Evolutionary conservation across 192 early-diverging fungal species (phyloP).

Genomic region (Allomyces macrogynus): DNA sequence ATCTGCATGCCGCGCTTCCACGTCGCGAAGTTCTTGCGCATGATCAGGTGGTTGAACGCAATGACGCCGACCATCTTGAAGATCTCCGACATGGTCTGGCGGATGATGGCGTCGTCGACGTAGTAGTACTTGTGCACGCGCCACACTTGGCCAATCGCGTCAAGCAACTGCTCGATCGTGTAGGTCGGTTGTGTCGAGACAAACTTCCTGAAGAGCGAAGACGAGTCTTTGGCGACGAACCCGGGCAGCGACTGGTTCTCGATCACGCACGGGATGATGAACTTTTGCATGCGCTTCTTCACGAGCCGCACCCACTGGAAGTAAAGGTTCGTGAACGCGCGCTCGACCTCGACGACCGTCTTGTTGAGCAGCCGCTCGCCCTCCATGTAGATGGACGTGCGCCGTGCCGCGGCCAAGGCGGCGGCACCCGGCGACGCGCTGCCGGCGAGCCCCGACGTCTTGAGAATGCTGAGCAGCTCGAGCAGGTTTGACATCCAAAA

Average conservation of each 20-base stretch:
- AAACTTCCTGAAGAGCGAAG: conserved; percentile 76
- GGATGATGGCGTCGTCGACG: conserved; percentile 74
- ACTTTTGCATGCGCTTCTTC: conserved; percentile 81
- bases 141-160: conserved; percentile 84
- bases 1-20: conserved; percentile 99
- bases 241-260: conserved; percentile 89
- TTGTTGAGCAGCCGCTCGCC: conserved; percentile 64
- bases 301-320: conserved; percentile 96
- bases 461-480: conserved; percentile 79
- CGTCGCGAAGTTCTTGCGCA: conserved; percentile 95
- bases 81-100: conserved; percentile 86
- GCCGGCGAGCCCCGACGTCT: conserved; percentile 35
- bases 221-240: conserved; percentile 77
- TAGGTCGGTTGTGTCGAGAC: conserved; percentile 55
- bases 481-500: conserved; percentile 97
- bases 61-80: conserved; percentile 86
- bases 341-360: conserved; percentile 74
- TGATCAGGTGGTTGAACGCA: conserved; percentile 93
- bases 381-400: conserved; percentile 13
- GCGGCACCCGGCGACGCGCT: conserved; percentile 7
- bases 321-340: conserved; percentile 82
- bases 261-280: conserved; percentile 89
- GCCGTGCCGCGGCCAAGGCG: background rate
- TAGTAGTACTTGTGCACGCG: conserved; percentile 95
- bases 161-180: conserved; percentile 85